A percentile compares a stretch with the other conserved stretches of the same genome.
Conservation (phyloP, 169 alveolate genomes). For the Hepatocystis sp. region DNA sequence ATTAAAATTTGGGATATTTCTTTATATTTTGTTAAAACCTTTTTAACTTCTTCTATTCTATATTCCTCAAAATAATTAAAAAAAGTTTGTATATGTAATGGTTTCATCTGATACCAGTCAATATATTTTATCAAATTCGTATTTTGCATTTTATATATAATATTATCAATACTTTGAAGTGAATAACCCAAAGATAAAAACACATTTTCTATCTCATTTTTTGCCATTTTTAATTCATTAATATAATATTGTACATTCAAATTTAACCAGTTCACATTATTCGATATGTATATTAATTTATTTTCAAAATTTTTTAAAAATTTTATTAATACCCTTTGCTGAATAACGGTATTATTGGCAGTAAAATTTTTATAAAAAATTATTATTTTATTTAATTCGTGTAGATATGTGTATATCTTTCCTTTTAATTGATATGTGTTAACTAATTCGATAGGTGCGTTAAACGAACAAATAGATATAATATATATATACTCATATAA, state of each 20-base stretch:
- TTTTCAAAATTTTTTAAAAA: constrained; percentile 58
- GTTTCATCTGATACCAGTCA: constrained; percentile 58
- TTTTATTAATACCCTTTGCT: constrained; percentile 59
- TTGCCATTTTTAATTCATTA: constrained; percentile 54
- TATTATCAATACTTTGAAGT: constrained; percentile 57
- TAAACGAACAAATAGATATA: constrained; percentile 50
- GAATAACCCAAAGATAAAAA: constrained; percentile 55
- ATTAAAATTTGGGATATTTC: constrained; percentile 73
- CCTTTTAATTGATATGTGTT: constrained; percentile 52
- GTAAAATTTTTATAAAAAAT: constrained; percentile 55
- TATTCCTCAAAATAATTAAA: constrained; percentile 71
- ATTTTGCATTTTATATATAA: constrained; percentile 70
- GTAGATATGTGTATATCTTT: constrained; percentile 55
- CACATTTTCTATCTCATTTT: constrained; percentile 48
- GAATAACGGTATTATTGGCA: constrained; percentile 23
- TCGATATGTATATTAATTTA: constrained; percentile 60
- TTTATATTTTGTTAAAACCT: constrained; percentile 37
- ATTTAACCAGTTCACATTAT: constrained; percentile 69
- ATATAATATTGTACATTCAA: constrained; percentile 61
- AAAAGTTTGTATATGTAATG: constrained; percentile 68
- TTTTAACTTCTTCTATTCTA: constrained; percentile 39
- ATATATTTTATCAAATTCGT: constrained; percentile 46
- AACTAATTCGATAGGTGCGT: constrained; percentile 60
- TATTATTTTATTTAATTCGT: constrained; percentile 58
- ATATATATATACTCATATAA: constrained; percentile 66